Evolutionary conservation across 1,284 basidiomycete genomes (phyloP).

Genomic region (Sporisorium iseilematis-ciliati): DNA sequence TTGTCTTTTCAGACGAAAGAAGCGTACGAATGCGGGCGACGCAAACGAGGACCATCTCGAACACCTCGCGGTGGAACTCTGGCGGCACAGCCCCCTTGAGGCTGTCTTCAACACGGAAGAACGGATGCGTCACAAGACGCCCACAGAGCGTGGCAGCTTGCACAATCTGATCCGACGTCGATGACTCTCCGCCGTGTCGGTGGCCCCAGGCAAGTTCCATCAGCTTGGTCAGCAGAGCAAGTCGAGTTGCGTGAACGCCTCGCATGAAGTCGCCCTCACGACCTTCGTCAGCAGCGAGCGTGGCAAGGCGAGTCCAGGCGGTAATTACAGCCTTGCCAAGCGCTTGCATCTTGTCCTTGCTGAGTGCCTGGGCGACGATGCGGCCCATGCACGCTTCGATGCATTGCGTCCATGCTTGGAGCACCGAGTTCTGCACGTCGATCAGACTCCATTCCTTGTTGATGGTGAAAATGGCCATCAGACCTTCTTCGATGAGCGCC

Average conservation of each 20-base stretch:
- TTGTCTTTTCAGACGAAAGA: slow-evolving; percentile 14
- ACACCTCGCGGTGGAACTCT: slow-evolving; percentile 77
- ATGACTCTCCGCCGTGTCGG: slow-evolving; percentile 69
- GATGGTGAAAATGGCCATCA: slow-evolving; percentile 74
- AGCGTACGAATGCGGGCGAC: slow-evolving; percentile 34
- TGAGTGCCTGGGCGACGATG: slow-evolving; percentile 76
- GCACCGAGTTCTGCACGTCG: slow-evolving; percentile 80
- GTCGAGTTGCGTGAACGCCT: slow-evolving; percentile 80
- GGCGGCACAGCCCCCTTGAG: slow-evolving; percentile 78
- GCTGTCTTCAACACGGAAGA: slow-evolving; percentile 81
- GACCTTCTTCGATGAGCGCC: slow-evolving; percentile 61
- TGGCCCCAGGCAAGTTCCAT: slow-evolving; percentile 78
- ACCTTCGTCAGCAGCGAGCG: slow-evolving; percentile 76
- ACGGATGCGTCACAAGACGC: slow-evolving; percentile 78
- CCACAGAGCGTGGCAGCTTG: slow-evolving; percentile 76
- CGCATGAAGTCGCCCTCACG: slow-evolving; percentile 86
- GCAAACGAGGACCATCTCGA: slow-evolving; percentile 51
- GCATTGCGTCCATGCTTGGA: slow-evolving; percentile 83
- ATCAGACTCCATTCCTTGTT: slow-evolving; percentile 87
- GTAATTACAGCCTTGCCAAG: slow-evolving; percentile 39
- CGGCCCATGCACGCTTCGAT: slow-evolving; percentile 74
- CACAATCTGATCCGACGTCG: slow-evolving; percentile 74
- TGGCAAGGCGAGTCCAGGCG: slow-evolving; percentile 49
- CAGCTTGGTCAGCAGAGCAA: slow-evolving; percentile 80
- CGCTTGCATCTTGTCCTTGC: slow-evolving; percentile 71